phyloP scores from a whole-genome alignment of 768 basidiomycete genomes.

The Phaeotremella skinneri region DNA sequence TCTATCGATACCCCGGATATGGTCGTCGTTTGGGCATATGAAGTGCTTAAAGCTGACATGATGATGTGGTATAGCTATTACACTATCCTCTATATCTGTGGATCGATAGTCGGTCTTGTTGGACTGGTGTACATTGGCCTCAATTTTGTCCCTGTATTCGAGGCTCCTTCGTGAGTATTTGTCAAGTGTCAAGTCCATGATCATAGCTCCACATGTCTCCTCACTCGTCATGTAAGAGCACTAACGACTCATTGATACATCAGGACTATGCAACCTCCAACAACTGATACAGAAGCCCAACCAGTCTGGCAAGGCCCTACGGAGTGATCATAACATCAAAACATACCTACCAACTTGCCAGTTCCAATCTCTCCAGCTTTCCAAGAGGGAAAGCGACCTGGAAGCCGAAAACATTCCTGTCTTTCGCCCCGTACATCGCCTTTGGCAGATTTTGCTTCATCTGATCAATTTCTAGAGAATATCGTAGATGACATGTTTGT shows the following conservation, averaged over 20 bases:
- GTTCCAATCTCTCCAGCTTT: too few species aligned
- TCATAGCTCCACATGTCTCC: not conserved
- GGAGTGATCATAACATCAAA: constrained; percentile 21
- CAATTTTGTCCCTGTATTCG: constrained; percentile 47
- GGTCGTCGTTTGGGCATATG: too few species aligned
- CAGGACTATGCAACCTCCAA: constrained; percentile 49
- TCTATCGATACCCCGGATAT: not conserved
- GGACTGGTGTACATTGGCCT: constrained; percentile 48
- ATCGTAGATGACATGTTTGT: too few species aligned
- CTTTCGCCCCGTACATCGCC: not conserved
- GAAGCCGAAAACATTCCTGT: too few species aligned
- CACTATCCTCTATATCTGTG: constrained; percentile 50
- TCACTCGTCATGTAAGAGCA: not conserved
- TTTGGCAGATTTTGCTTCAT: not conserved
- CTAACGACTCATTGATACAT: not conserved
- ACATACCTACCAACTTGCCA: too few species aligned
- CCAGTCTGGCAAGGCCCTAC: constrained; percentile 50
- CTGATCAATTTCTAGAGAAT: not conserved
- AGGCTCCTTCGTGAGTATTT: constrained; percentile 47
- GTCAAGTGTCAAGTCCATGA: not conserved
- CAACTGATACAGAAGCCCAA: constrained; percentile 42
- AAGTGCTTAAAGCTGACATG: not conserved
- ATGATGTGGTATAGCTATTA: constrained; percentile 46
- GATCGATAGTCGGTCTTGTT: constrained; percentile 44
- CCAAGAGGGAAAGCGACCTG: too few species aligned